phyloP scores from a whole-genome alignment of 257 asterid genomes.

The Scutellaria minor region DNA sequence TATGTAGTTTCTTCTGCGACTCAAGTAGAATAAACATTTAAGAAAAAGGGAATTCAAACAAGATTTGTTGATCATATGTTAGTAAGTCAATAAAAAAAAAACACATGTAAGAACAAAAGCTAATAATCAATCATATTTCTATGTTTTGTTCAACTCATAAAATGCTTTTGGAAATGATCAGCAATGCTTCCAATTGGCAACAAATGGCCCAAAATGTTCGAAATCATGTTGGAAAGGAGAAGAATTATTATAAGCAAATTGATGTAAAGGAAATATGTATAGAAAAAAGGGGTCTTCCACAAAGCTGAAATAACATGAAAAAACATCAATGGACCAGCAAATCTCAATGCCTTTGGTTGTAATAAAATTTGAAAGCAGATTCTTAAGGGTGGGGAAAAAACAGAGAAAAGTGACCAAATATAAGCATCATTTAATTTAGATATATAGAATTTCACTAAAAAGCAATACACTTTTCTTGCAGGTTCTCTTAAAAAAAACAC shows the following conservation, averaged over 20 bases:
- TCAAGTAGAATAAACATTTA: no score
- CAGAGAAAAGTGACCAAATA: conserved; percentile 34
- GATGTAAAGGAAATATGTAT: conserved; percentile 27
- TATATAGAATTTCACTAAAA: conserved; percentile 42
- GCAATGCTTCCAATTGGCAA: background rate
- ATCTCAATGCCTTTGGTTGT: conserved; percentile 42
- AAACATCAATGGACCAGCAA: conserved; percentile 33
- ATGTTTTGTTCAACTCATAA: background rate
- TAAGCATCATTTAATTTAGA: conserved; percentile 35
- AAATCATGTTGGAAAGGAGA: conserved; percentile 19
- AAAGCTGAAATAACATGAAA: conserved; percentile 7
- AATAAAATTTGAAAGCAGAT: conserved; percentile 55
- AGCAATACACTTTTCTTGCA: conserved; percentile 42
- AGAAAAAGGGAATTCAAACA: no score
- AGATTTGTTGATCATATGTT: background rate
- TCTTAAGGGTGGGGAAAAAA: conserved; percentile 33
- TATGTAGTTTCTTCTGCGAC: no score
- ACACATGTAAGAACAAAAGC: background rate
- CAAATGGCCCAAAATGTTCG: conserved; percentile 22
- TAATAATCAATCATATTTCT: no score
- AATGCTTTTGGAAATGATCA: background rate
- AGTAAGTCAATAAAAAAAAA: background rate
- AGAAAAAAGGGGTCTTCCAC: conserved; percentile 26
- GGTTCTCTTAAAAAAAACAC: conserved; percentile 36
- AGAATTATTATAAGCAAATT: background rate